Conservation (phyloP, 306 rosid species). For the Gillenia trifoliata region DNA sequence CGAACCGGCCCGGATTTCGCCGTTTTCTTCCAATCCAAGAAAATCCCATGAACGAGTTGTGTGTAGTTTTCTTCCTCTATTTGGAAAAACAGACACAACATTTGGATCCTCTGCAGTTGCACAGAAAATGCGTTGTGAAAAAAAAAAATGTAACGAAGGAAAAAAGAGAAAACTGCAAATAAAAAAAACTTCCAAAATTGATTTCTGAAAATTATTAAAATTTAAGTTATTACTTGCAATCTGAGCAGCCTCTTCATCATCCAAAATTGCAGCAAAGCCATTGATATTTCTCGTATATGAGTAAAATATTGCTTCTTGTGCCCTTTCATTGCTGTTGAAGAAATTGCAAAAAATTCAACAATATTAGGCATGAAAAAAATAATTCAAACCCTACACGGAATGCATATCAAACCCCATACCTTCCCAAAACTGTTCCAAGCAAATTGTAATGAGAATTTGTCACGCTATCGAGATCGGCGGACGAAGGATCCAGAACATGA, state of each 20-base stretch:
- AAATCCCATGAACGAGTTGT: conserved; percentile 77
- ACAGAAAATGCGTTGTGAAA: not conserved
- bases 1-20: conserved; percentile 18
- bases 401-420: conserved; percentile 22
- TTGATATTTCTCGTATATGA: conserved; percentile 56
- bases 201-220: not conserved
- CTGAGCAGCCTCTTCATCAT: conserved; percentile 41
- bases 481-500: conserved; percentile 22
- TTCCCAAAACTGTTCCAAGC: conserved; percentile 48
- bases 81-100: conserved; percentile 51
- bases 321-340: conserved; percentile 34
- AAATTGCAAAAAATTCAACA: not conserved
- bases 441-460: conserved; percentile 42
- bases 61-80: conserved; percentile 34
- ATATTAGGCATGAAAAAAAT: not conserved
- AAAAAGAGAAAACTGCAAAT: not conserved
- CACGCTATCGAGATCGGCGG: conserved; percentile 17
- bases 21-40: conserved; percentile 36
- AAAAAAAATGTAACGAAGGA: not conserved
- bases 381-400: not conserved
- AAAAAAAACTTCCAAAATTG: not conserved
- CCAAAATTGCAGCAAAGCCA: conserved; percentile 74
- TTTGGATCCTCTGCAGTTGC: conserved; percentile 39
- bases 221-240: conserved; percentile 37
- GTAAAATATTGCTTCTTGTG: conserved; percentile 51